Percentiles rank a stretch among this genome's conserved stretches.
These are phyloP conservation scores for Aspergillus nanangensis DNA, from an alignment of 495 filamentous ascomycete species.

Conservation along the genomic window DNA sequence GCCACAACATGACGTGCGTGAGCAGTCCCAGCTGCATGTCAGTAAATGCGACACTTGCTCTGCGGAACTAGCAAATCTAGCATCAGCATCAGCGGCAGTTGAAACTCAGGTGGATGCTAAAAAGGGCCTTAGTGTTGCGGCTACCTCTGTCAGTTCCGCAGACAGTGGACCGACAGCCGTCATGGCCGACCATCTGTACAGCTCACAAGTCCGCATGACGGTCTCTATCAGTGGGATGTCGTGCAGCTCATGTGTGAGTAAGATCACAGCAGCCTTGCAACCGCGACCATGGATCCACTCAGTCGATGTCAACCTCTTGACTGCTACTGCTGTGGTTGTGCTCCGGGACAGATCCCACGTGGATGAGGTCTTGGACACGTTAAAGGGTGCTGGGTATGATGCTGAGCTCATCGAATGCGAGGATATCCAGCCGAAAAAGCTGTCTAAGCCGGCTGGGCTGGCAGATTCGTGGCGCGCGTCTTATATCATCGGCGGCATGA, in stretches of 20 bases:
- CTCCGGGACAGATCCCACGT: slow-evolving; percentile 24
- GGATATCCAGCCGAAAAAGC: slow-evolving; percentile 57
- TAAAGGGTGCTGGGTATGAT: slow-evolving; percentile 40
- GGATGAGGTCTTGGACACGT: slow-evolving; percentile 21
- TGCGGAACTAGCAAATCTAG: background rate
- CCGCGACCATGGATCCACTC: slow-evolving; percentile 38
- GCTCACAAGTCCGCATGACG: slow-evolving; percentile 35
- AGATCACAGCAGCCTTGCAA: slow-evolving; percentile 54
- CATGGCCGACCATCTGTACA: background rate
- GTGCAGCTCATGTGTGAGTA: slow-evolving; percentile 56
- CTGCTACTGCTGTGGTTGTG: slow-evolving; percentile 37
- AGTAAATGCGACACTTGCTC: background rate
- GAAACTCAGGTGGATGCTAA: background rate
- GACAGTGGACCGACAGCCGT: background rate
- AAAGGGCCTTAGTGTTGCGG: background rate
- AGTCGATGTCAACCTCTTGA: slow-evolving; percentile 43
- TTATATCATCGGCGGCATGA: slow-evolving; percentile 74
- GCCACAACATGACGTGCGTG: background rate
- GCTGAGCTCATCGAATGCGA: slow-evolving; percentile 50
- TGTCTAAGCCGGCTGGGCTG: slow-evolving; percentile 7
- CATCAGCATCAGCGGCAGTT: background rate
- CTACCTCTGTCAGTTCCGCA: background rate
- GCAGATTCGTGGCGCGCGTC: background rate
- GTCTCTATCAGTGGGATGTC: slow-evolving; percentile 59
- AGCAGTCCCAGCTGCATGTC: background rate